Evolutionary conservation across 352 stramenopile genomes (phyloP).

Genomic region (Pythium rishiriense): DNA sequence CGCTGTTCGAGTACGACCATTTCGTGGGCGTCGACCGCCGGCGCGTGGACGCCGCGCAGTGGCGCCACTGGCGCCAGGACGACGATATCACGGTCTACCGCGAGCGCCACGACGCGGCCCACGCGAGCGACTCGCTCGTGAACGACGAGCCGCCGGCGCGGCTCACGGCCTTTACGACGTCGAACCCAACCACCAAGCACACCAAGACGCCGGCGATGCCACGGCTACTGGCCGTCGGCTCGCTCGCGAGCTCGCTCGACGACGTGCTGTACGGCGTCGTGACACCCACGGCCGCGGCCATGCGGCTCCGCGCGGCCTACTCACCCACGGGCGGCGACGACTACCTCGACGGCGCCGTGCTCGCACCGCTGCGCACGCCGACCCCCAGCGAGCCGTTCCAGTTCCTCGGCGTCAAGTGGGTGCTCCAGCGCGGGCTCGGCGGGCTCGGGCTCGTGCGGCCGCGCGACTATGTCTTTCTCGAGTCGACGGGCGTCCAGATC

Average conservation of each 20-base stretch:
- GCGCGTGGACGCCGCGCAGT: constrained; percentile 19
- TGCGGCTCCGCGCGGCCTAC: constrained; percentile 59
- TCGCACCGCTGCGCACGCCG: constrained; percentile 36
- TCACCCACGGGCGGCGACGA: constrained; percentile 33
- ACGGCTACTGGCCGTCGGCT: constrained; percentile 35
- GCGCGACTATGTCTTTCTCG: constrained; percentile 60
- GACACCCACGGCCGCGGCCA: constrained; percentile 44
- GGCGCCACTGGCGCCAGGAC: constrained; percentile 22
- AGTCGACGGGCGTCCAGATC: constrained; percentile 43
- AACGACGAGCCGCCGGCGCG: neutral
- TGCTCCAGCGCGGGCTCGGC: constrained; percentile 38
- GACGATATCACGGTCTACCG: constrained; percentile 27
- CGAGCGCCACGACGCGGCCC: constrained; percentile 1
- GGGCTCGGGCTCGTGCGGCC: constrained; percentile 35
- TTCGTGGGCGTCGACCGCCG: constrained; percentile 23
- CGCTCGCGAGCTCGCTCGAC: constrained; percentile 42
- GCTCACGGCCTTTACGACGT: constrained; percentile 7
- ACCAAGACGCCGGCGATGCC: constrained; percentile 9
- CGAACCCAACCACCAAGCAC: neutral
- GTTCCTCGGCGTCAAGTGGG: constrained; percentile 64
- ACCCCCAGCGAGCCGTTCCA: constrained; percentile 46
- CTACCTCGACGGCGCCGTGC: constrained; percentile 49
- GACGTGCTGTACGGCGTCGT: constrained; percentile 65
- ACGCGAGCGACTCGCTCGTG: constrained; percentile 9
- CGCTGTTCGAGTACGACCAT: constrained; percentile 25